Base-by-base conservation (phyloP, 1,284 basidiomycete species). In the Hymenochaete sp. region DNA sequence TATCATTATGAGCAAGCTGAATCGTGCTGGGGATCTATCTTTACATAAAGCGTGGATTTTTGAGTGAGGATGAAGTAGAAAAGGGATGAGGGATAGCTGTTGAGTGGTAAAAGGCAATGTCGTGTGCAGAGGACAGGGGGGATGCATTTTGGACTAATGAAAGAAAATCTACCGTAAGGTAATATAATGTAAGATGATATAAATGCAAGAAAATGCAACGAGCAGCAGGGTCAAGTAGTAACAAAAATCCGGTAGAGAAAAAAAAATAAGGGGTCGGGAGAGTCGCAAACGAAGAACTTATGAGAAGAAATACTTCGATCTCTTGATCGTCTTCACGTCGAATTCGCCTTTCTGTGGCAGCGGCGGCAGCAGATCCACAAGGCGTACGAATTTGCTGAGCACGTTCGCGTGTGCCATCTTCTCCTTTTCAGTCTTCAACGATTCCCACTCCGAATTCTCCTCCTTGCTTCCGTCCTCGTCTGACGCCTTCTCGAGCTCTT, bases 291-390 rank as follows among this genome's bases (percentile, higher is more conserved):
- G 14, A 10, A 10, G 14, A 38, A 21, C 29, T 62, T 71, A 91
- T 39, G 88, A 89, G 72, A 95, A 96, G 76, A 97, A 97, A 65
- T 96, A 97, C 38, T 74, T 70, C 33, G 84, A 89, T 40, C 79
- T 64, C 59, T 83, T 82, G 65, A 98, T 93, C 52, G 73, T 75
- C 58, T 79, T 71, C 50, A 99, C 91, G 56, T 93, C 78, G 62
- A 98, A 98, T 47, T 73, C 69, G 49, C 95, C 96, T 67, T 91
- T 90, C 59, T 79, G 63, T 0, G 95, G 95, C 18, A 93, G 65
- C 0, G 82, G 79, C 0, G 93, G 93, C 11, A 98, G 62, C 52
- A 95, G 57, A 54, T 89, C 84, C 24, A 70, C 66, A 29, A 98
- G 66, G 52, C 80, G 71, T 49, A 95, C 75, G 60, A 92, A 95